Base-by-base conservation (phyloP, 73 alveolate species). In the Blepharisma stoltei region DNA sequence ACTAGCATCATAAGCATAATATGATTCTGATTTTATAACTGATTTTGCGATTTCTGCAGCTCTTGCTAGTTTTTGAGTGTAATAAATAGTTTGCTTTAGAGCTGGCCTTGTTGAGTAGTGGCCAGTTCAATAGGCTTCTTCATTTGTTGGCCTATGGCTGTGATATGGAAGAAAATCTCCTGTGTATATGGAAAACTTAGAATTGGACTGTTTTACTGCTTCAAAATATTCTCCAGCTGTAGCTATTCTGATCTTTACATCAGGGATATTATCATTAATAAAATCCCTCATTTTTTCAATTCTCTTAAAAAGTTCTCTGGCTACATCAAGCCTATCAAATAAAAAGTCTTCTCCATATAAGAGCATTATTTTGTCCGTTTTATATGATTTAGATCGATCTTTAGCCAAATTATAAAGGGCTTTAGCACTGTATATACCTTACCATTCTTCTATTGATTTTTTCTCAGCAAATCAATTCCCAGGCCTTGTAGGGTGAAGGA, bases 151-250 rank as follows among this genome's bases (percentile, higher is more conserved):
- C 3, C 20, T 71, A 60, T 27, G 38, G 14, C 65, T 46, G 5
- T 14, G 20, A 11, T n/a, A 44, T 38, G 79, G 79, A 38, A 69
- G 38, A 46, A 69, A 44, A 2, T 69, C 79, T 44, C 65, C 79
- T 44, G 14, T 44, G 25, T 38, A 44, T n/a, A 46, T 25, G 3
- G 69, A 14, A 43, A 69, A 69, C 14, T 8, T 43, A 37, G 21
- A 9, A 18, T 5, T 25, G 11, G 18, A 23, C 14, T 9, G 14
- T 4, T 38, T 14, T 14, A 69, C 79, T 69, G 79, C 79, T 11
- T 69, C 65, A n/a, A 69, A 69, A 53, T 69, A 69, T 11, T 60
- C 73, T 60, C 46, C 14, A 60, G 73, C 48, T 60, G 73, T 60
- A 1, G 73, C 73, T 8, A 60, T 18, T 18, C 11, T 60, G 38